Conservation (phyloP, 2,329 filamentous ascomycete genomes). For the Trichoderma oligosporum region DNA sequence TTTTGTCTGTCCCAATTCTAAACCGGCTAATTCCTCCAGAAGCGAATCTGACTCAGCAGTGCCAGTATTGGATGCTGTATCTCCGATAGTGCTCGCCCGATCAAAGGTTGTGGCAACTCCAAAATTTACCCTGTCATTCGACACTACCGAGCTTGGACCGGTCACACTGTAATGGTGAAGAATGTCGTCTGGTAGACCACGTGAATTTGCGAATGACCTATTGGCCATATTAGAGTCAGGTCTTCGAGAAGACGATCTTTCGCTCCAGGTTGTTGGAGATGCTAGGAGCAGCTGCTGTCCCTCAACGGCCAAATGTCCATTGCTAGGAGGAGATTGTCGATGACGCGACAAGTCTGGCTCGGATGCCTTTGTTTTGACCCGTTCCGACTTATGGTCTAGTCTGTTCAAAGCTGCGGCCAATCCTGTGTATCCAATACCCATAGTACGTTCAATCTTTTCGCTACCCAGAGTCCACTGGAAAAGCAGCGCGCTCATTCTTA, state of each 20-base stretch:
- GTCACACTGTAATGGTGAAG: constrained; percentile 5
- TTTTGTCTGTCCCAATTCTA: constrained; percentile 7
- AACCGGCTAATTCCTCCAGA: constrained; percentile 2
- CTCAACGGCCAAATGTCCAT: neutral
- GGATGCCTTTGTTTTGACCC: constrained; percentile 3
- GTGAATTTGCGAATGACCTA: neutral
- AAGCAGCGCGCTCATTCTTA: constrained; percentile 61
- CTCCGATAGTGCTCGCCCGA: constrained; percentile 12
- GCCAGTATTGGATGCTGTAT: constrained; percentile 1
- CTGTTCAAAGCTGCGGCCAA: constrained; percentile 60
- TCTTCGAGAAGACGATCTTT: constrained; percentile 6
- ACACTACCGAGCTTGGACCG: neutral
- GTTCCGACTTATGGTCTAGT: constrained; percentile 25
- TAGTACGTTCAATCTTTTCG: constrained; percentile 54
- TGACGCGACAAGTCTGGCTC: constrained; percentile 4
- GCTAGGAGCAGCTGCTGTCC: neutral
- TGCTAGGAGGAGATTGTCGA: neutral
- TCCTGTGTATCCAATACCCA: constrained; percentile 64
- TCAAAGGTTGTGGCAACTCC: neutral
- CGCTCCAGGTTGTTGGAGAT: constrained; percentile 5
- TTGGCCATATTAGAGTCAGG: constrained; percentile 9
- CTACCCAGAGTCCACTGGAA: constrained; percentile 63
- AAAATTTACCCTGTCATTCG: neutral
- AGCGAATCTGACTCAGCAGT: constrained; percentile 6
- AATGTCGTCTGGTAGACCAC: constrained; percentile 1